Percentiles rank a stretch among this genome's conserved stretches.
phyloP scores from a whole-genome alignment of 495 filamentous ascomycete species.

The Aspergillus taichungensis region DNA sequence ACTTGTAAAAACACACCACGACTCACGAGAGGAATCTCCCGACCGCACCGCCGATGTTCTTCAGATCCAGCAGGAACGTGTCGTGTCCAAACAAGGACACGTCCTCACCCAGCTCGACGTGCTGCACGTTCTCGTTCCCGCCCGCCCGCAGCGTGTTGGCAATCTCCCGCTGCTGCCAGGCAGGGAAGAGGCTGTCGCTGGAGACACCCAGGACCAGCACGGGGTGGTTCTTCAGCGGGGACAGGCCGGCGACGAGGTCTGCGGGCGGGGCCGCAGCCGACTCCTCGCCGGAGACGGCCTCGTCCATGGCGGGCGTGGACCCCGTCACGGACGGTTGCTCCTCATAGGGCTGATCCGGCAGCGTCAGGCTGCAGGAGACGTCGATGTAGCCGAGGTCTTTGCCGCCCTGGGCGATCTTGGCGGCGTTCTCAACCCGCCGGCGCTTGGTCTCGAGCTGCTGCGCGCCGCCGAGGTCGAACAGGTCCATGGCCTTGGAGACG shows the following conservation, averaged over 20 bases:
- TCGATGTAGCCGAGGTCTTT: conserved; percentile 19
- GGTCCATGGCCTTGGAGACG: conserved; percentile 97
- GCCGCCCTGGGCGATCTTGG: conserved; percentile 35
- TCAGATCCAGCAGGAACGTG: conserved; percentile 87
- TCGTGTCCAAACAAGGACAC: conserved; percentile 92
- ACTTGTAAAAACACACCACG: too few relatives aligned
- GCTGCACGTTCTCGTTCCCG: conserved; percentile 72
- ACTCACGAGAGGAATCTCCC: conserved; percentile 54
- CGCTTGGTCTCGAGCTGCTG: conserved; percentile 47
- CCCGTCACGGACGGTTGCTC: conserved; percentile 51
- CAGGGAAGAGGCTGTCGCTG: conserved; percentile 94
- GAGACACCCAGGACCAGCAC: conserved; percentile 88
- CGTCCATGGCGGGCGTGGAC: conserved; percentile 17
- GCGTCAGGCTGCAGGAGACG: conserved; percentile 65
- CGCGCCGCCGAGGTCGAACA: conserved; percentile 79
- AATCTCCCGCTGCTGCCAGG: conserved; percentile 96
- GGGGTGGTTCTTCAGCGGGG: conserved; percentile 60
- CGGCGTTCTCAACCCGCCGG: conserved; percentile 40
- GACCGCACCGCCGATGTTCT: conserved; percentile 80
- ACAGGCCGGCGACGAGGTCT: conserved; percentile 66
- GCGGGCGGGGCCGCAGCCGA: conserved; percentile 31
- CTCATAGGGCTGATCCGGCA: conserved; percentile 78
- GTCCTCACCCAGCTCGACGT: conserved; percentile 89
- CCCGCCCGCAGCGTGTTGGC: conserved; percentile 68
- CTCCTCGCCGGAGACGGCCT: conserved; percentile 10